Conservation (phyloP, 2,329 filamentous ascomycete genomes). For the Ilyonectria mors-panacis region DNA sequence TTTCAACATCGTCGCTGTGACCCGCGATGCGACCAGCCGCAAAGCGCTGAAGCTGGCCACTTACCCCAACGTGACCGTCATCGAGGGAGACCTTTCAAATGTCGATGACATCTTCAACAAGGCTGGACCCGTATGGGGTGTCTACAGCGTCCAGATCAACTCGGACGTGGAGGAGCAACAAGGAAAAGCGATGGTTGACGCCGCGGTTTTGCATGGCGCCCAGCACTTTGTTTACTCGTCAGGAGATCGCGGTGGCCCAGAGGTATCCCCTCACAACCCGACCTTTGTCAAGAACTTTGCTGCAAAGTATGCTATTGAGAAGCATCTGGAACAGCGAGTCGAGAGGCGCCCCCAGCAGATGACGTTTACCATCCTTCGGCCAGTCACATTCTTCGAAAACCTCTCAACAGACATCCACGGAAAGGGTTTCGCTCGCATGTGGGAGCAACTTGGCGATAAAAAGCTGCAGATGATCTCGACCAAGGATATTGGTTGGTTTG, state of each 20-base stretch:
- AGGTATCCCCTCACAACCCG: conserved; percentile 61
- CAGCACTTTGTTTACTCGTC: conserved; percentile 72
- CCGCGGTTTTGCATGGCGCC: conserved; percentile 64
- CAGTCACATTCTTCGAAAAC: conserved; percentile 72
- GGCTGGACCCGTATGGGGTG: conserved; percentile 18
- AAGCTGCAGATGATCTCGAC: conserved; percentile 56
- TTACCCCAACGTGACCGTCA: conserved; percentile 17
- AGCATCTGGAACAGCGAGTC: conserved; percentile 62
- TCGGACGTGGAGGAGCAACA: conserved; percentile 54
- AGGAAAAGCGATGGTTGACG: conserved; percentile 68
- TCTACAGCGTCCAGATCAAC: conserved; percentile 32
- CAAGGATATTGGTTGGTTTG: conserved; percentile 59
- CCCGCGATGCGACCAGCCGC: conserved; percentile 19
- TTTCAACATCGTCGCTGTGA: conserved; percentile 29
- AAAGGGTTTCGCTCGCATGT: conserved; percentile 50
- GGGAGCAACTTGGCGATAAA: conserved; percentile 36
- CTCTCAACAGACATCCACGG: conserved; percentile 49
- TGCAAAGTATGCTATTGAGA: conserved; percentile 70
- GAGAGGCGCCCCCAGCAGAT: conserved; percentile 57
- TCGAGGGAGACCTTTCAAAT: conserved; percentile 24
- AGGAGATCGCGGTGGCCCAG: conserved; percentile 69
- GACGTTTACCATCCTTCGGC: conserved; percentile 71
- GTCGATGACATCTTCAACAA: conserved; percentile 26
- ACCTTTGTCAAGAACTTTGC: conserved; percentile 71
- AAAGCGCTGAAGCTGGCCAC: conserved; percentile 24